phyloP scores from a whole-genome alignment of 108 stramenopile species.

The Nitzschia palea region DNA sequence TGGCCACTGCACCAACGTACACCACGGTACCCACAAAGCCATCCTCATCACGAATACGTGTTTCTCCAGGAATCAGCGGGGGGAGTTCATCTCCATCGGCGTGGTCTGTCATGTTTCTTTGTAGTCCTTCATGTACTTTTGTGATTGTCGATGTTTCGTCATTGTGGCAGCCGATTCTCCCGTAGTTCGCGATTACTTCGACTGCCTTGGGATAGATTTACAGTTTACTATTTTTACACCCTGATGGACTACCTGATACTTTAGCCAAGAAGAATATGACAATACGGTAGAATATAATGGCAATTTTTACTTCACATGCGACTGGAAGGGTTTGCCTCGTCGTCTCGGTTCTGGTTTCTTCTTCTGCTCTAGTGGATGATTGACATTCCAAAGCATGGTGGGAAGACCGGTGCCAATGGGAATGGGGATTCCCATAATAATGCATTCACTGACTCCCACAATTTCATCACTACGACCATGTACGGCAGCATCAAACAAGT shows the following conservation, averaged over 20 bases:
- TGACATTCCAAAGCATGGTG: conserved; percentile 80
- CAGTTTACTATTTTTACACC: too few species aligned
- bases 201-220: too few species aligned
- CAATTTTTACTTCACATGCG: too few species aligned
- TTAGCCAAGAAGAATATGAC: too few species aligned
- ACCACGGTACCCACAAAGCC: conserved; percentile 85
- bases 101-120: not conserved
- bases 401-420: conserved; percentile 97
- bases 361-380: not conserved
- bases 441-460: conserved; percentile 98
- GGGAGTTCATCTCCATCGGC: not conserved
- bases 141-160: too few species aligned
- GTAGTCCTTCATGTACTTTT: too few species aligned
- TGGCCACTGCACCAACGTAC: conserved; percentile 85
- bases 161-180: too few species aligned
- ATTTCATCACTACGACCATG: conserved; percentile 96
- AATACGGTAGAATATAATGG: too few species aligned
- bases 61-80: conserved; percentile 29
- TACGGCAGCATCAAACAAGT: conserved; percentile 98
- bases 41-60: conserved; percentile 77
- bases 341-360: too few species aligned
- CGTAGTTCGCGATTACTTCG: too few species aligned
- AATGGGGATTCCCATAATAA: conserved; percentile 99
- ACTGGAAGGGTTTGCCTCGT: too few species aligned
- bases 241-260: too few species aligned